Evolutionary conservation across 805 yeast genomes (phyloP).

Genomic region (Yarrowia yakushimensis): DNA sequence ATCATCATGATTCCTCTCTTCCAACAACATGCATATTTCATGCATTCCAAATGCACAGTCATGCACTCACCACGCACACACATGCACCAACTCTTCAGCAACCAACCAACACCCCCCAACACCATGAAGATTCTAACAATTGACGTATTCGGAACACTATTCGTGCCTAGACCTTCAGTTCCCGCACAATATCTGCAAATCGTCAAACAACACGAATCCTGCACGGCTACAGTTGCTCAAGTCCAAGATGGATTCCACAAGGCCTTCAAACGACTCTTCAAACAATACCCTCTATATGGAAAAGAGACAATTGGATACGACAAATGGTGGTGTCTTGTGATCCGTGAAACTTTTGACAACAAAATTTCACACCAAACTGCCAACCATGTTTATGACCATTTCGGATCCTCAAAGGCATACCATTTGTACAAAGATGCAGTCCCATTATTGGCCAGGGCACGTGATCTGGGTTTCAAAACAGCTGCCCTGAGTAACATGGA

Average conservation of each 20-base stretch:
- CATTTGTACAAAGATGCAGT: neutral
- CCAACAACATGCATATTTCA: too few relatives aligned
- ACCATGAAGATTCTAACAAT: slow-evolving; percentile 3
- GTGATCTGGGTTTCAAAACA: neutral
- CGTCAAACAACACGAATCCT: neutral
- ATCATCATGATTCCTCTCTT: too few relatives aligned
- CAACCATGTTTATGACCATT: neutral
- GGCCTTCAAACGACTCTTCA: neutral
- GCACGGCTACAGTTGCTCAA: neutral
- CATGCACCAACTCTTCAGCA: too few relatives aligned
- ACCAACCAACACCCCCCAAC: neutral
- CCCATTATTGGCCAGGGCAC: neutral
- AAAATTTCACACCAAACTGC: neutral
- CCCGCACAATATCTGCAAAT: neutral
- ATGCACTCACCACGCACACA: too few relatives aligned
- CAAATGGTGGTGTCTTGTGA: neutral
- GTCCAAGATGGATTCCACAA: neutral
- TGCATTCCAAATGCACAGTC: too few relatives aligned
- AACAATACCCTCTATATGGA: neutral
- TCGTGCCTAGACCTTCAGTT: neutral
- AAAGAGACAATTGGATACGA: neutral
- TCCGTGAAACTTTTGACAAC: neutral
- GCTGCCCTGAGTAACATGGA: slow-evolving; percentile 12
- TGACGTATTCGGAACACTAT: slow-evolving; percentile 5
- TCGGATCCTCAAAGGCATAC: neutral